These are phyloP conservation scores for Aspergillaceae sp. DNA, from an alignment of 2,329 filamentous ascomycete species.

Conservation along the genomic window DNA sequence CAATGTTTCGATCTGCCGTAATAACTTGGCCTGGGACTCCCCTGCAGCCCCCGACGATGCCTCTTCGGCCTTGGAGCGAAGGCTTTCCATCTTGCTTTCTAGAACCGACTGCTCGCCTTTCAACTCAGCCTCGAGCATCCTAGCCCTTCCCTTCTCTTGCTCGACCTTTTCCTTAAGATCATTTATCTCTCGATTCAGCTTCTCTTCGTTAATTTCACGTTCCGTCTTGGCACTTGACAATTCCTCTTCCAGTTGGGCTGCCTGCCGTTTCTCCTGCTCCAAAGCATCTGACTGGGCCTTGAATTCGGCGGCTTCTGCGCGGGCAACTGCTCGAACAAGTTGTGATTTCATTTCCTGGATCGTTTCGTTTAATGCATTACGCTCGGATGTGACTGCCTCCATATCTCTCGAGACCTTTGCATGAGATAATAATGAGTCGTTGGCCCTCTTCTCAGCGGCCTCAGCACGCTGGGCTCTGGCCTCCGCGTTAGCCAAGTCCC, in stretches of 20 bases:
- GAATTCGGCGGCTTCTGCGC: conserved; percentile 57
- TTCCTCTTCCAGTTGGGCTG: conserved; percentile 52
- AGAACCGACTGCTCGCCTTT: conserved; percentile 67
- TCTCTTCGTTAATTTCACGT: conserved; percentile 65
- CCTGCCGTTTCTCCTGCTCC: conserved; percentile 53
- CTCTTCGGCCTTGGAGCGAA: conserved; percentile 80
- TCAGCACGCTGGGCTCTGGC: conserved; percentile 55
- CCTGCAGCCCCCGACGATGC: conserved; percentile 72
- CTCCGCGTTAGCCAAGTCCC: conserved; percentile 39
- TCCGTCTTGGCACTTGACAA: conserved; percentile 62
- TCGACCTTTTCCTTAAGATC: conserved; percentile 66
- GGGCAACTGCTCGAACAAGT: conserved; percentile 57
- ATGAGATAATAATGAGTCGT: conserved; percentile 47
- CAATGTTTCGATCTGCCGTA: conserved; percentile 88
- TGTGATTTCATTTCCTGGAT: conserved; percentile 63
- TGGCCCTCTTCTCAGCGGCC: conserved; percentile 48
- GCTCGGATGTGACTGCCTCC: conserved; percentile 54
- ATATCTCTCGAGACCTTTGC: conserved; percentile 49
- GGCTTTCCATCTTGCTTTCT: conserved; percentile 82
- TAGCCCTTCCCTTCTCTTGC: conserved; percentile 61
- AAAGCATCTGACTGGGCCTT: conserved; percentile 60
- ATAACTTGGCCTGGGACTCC: conserved; percentile 77
- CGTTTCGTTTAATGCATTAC: conserved; percentile 53
- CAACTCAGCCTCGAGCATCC: conserved; percentile 64
- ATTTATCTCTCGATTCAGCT: conserved; percentile 58